Evolutionary conservation across 2,329 filamentous ascomycete species (phyloP).

Genomic region (Drechslerella dactyloides): DNA sequence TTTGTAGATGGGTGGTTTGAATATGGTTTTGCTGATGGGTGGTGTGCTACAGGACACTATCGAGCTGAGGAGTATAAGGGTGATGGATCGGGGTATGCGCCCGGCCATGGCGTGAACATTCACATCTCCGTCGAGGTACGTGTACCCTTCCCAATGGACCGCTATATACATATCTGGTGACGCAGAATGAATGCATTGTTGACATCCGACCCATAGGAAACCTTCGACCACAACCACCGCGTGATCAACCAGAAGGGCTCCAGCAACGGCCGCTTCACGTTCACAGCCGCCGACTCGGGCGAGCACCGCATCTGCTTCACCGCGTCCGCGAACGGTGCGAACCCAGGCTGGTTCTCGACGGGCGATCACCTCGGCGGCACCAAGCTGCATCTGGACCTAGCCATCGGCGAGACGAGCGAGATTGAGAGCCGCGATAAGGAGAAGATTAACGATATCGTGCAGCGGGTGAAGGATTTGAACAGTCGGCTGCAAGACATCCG

Average conservation of each 20-base stretch:
- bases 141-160: background rate
- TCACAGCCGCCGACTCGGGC: constrained; percentile 91
- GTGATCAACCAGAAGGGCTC: constrained; percentile 85
- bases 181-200: constrained; percentile 4
- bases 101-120: constrained; percentile 78
- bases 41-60: constrained; percentile 71
- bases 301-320: constrained; percentile 85
- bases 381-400: constrained; percentile 84
- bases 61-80: constrained; percentile 83
- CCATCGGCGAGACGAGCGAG: constrained; percentile 90
- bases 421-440: constrained; percentile 93
- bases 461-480: constrained; percentile 88
- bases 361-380: constrained; percentile 71
- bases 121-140: constrained; percentile 86
- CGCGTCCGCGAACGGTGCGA: constrained; percentile 74
- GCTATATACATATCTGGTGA: constrained; percentile 3
- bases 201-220: constrained; percentile 66
- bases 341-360: constrained; percentile 73
- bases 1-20: background rate
- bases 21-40: constrained; percentile 9
- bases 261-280: constrained; percentile 84
- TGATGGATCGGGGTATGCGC: constrained; percentile 69
- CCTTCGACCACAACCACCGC: constrained; percentile 97
- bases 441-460: constrained; percentile 87
- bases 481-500: constrained; percentile 83